Base-by-base conservation (phyloP, 2,329 filamentous ascomycete species). In the Calonectria honghensis region DNA sequence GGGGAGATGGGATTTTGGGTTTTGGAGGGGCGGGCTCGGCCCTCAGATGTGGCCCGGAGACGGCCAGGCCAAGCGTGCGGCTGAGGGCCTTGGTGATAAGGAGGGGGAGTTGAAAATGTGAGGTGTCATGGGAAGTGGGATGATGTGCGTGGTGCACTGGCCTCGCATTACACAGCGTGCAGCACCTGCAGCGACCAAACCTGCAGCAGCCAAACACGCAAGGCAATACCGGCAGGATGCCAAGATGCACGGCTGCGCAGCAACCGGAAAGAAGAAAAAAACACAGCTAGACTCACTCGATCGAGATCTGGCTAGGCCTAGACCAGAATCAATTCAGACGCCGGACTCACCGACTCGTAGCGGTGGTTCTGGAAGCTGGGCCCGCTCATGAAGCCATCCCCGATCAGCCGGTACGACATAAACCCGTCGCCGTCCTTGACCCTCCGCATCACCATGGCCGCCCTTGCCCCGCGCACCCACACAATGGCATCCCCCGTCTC, bases 331-430 rank as follows among this genome's bases (percentile, higher is more conserved):
- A 66, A 57, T 48, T 50, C 37, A 29, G 18, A 27, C 45, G 29
- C 16, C 48, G 39, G 39, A 3, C 59, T 63, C 45, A 41, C 41
- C 16, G 41, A 50, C n/a, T 16, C 57, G 41, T 48, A 48, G 45
- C 48, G 11, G 14, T 39, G 31, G 41, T 32, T 35, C 45, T 70
- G 70, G 52, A 39, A 50, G 16, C 20, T n/a, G 29, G 68, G 66
- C 48, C 75, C 70, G 24, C 50, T 18, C 27, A 73, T 59, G 52
- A 70, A 73, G 35, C 35, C n/a, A 54, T 70, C 71, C 1, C 71
- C 71, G 41, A 70, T n/a, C 54, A 70, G 61, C 39, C 61, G 61
- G 61, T 65, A 65, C 41, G 61, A 70, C n/a, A 54, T 50, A 66
- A 57, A 66, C 18, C 50, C 65, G 48, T 54, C 45, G 41, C 63